Base-by-base conservation (phyloP, 2,329 filamentous ascomycete species). In the Graphiopsis chlorocephala region DNA sequence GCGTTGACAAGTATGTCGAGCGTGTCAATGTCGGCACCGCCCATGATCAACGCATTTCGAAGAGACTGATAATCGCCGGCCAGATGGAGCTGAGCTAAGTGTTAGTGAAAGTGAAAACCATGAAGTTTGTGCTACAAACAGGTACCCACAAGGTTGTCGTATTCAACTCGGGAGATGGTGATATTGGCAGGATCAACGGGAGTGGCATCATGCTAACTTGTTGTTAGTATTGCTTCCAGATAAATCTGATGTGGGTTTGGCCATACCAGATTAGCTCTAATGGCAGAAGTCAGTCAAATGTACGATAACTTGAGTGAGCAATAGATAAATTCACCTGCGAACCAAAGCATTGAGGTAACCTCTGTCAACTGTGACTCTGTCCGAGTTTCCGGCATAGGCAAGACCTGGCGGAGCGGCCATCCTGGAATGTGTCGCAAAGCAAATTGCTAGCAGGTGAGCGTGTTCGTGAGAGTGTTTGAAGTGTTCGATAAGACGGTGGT, bases 271-370 rank as follows among this genome's bases (percentile, higher is more conserved):
- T 73, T 70, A 57, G 73, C 73, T 58, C 73, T 74, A 61, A 64
- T 12, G n/a, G 67, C 1, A 31, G 4, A 29, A 28, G 28, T 53
- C 29, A 53, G 50, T n/a, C n/a, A n/a, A 29, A 8, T 28, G 50
- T 29, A 12, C 26, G 12, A 17, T 53, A 11, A 53, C 48, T n/a
- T 50, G 31, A 64, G 68, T 64, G 63, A 64, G 35, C 23, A 60
- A 68, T 64, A 67, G 57, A n/a, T 60, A 61, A 79, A 72, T 84
- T 84, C 67, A 90, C 88, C 85, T 84, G 73, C 84, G 82, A 61
- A 88, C 72, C 55, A 90, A 79, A 64, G 85, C 84, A 71, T 89
- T 84, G 70, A 89, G 85, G 77, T 89, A 85, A 58, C 77, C 75
- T 72, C 83, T 86, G 67, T 86, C 85, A 68, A 89, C 82, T 11